Percentiles rank a stretch among this genome's conserved stretches.
Conservation (phyloP, 208 protist species). For the Angomonas deanei region DNA sequence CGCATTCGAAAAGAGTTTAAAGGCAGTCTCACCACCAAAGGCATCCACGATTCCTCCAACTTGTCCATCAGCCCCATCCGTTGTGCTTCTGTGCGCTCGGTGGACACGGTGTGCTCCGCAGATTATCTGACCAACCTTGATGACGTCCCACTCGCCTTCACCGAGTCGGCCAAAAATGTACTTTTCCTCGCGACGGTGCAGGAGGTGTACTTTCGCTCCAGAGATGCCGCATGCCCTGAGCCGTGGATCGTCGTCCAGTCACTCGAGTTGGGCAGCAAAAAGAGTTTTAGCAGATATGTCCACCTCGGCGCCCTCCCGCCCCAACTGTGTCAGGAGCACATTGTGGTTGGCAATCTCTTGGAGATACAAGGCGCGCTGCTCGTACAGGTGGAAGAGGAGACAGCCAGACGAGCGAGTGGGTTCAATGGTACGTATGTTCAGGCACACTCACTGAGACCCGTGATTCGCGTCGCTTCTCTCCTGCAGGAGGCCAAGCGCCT, state of each 20-base stretch:
- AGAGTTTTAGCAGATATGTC: not conserved
- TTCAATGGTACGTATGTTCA: not conserved
- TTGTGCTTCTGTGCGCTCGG: not conserved
- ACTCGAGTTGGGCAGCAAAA: not conserved
- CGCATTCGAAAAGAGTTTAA: too few relatives aligned
- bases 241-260: constrained; percentile 28
- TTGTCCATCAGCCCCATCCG: not conserved
- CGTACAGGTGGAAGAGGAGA: not conserved
- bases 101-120: too few relatives aligned
- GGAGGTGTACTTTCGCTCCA: constrained; percentile 30
- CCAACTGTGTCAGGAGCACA: not conserved
- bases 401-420: not conserved
- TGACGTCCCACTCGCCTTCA: constrained; percentile 5
- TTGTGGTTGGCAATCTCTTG: not conserved
- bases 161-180: constrained; percentile 10
- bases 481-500: not conserved
- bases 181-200: constrained; percentile 25
- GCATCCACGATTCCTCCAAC: too few relatives aligned
- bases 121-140: too few relatives aligned
- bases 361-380: constrained; percentile 4
- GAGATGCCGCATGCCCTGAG: constrained; percentile 10
- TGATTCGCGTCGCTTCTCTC: not conserved
- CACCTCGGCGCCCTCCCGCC: not conserved
- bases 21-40: too few relatives aligned
- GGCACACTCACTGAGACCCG: not conserved